Evolutionary conservation across 179 eudicot genomes (phyloP).

Genomic region (Drosera spatulata): DNA sequence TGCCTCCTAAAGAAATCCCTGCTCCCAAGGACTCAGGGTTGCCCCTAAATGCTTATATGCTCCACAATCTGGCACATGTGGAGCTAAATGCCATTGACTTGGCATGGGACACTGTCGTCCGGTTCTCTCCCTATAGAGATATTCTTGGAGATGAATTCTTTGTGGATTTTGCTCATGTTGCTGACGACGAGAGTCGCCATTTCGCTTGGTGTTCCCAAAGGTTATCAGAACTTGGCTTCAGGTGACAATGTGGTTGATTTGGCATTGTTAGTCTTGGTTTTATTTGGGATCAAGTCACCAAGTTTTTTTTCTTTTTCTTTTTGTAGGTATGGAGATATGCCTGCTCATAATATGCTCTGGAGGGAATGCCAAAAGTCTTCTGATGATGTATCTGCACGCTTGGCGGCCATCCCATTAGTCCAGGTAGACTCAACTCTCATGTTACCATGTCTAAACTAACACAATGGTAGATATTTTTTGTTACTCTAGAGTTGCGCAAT

Average conservation of each 20-base stretch:
- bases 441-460: background rate
- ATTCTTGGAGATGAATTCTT: constrained; percentile 72
- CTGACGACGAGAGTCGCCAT: constrained; percentile 98
- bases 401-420: constrained; percentile 85
- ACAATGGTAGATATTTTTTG: too few relatives aligned
- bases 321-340: constrained; percentile 89
- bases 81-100: constrained; percentile 87
- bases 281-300: background rate
- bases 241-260: constrained; percentile 21
- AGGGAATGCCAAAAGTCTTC: constrained; percentile 88
- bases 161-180: constrained; percentile 90
- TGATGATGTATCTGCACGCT: constrained; percentile 68
- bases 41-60: constrained; percentile 88
- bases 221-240: constrained; percentile 75
- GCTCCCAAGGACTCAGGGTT: constrained; percentile 66
- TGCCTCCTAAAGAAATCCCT: constrained; percentile 74
- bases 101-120: constrained; percentile 97
- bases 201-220: constrained; percentile 95
- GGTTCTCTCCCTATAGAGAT: constrained; percentile 66
- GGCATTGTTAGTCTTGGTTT: background rate
- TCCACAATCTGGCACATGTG: constrained; percentile 93
- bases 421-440: constrained; percentile 39
- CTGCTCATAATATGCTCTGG: constrained; percentile 92
- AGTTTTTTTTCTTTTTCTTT: background rate
- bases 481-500: too few relatives aligned